These are phyloP conservation scores for Tetrahymena thermophila DNA, from an alignment of 73 alveolate genomes.

Conservation along the genomic window DNA sequence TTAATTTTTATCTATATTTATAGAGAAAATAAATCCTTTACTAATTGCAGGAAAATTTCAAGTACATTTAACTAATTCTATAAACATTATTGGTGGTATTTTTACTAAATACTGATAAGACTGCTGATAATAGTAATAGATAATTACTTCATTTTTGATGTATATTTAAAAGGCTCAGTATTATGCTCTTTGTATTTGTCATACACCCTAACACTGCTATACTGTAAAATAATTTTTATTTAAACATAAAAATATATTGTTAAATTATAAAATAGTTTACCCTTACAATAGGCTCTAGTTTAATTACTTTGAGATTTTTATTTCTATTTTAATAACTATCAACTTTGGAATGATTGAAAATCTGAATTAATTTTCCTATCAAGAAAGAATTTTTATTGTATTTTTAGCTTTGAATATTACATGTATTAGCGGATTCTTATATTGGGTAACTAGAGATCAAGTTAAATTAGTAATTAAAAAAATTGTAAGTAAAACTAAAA, in stretches of 20 bases:
- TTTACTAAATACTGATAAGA: background rate
- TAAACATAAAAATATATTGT: background rate
- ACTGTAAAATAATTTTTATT: background rate
- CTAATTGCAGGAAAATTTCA: background rate
- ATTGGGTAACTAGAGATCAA: background rate
- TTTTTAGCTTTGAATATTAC: background rate
- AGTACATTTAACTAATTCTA: background rate
- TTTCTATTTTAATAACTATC: background rate
- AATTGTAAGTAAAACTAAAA: background rate
- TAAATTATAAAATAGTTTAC: background rate
- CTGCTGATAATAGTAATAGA: background rate
- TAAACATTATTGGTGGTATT: background rate
- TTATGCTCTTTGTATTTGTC: background rate
- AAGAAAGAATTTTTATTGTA: background rate
- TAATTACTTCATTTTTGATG: background rate
- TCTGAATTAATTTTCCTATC: background rate
- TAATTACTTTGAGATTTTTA: background rate
- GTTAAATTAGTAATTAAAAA: background rate
- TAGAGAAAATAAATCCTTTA: background rate
- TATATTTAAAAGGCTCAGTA: background rate
- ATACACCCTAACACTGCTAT: background rate
- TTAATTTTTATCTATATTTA: too few species aligned
- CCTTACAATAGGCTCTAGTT: background rate
- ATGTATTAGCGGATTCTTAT: background rate
- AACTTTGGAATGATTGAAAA: background rate